Percentiles rank a stretch among this genome's conserved stretches.
These are phyloP conservation scores for Venturia asperata DNA, from an alignment of 2,329 filamentous ascomycete species.

Conservation along the genomic window DNA sequence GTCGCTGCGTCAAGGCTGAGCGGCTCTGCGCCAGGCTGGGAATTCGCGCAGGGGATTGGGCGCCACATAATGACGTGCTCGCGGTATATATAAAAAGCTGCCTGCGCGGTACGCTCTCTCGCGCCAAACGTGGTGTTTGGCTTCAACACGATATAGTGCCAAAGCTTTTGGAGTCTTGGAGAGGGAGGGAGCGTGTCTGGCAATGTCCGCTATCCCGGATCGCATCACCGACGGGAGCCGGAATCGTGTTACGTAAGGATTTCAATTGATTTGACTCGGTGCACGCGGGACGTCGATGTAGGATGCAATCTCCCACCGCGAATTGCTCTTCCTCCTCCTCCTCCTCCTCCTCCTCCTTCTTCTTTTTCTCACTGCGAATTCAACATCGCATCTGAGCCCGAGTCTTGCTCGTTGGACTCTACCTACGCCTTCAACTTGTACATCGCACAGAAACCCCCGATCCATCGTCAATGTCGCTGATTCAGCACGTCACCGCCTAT, in stretches of 20 bases:
- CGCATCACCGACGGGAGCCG: background rate
- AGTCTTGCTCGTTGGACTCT: background rate
- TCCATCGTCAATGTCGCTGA: constrained; percentile 40
- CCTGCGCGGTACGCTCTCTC: background rate
- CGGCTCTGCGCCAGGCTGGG: background rate
- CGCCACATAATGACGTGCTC: background rate
- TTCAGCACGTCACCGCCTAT: constrained; percentile 45
- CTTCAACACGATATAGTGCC: background rate
- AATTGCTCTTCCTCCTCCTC: too few relatives aligned
- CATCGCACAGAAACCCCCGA: background rate
- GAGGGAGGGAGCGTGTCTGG: too few relatives aligned
- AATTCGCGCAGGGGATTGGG: background rate
- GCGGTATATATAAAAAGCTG: background rate
- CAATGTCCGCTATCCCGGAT: background rate
- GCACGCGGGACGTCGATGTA: background rate
- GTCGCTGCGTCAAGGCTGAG: background rate
- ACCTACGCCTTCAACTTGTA: background rate
- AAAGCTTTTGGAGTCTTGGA: background rate
- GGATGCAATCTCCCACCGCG: background rate
- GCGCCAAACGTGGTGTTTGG: background rate
- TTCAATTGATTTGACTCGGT: background rate
- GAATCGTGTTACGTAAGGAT: constrained; percentile 7
- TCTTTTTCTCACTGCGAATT: background rate
- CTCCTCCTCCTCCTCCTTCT: background rate
- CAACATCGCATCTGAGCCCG: background rate